Evolutionary conservation across 805 yeast species (phyloP), one percentile per base, ranked within the genome.

Genomic region (Candida silvatica): DNA sequence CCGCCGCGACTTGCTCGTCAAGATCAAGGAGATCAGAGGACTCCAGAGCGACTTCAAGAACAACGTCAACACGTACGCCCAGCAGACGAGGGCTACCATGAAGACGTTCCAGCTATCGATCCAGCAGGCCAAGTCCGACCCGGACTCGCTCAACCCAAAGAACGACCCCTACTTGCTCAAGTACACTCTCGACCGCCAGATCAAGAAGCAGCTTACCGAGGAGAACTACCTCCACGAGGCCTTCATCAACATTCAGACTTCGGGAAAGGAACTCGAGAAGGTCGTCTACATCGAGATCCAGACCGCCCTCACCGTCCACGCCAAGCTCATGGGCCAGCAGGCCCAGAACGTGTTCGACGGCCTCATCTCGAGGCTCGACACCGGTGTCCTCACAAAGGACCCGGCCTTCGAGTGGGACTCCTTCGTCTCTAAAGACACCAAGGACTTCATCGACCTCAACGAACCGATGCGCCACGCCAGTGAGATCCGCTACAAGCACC

Each of bases 191-290:
- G 95, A 90, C 47, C 69, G 75, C 51, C 90, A 81, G 56, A 73
- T 92, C 49, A 78, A 71, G 47, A 72, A 70, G 45, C 95, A 86
- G 54, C 58, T 90, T 30, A 68, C 69, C 15, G 96, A 86, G 58
- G 97, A 90, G 56, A 81, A 80, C 57, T 81, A 78, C 49, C 64
- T 90, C 31, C 85, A 86, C 51, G 95, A 88, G 54, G 95, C 97
- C 0, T 90, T 73, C 54, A 67, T 77, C 45, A 88, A 90, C 58
- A 68, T 88, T 45, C 95, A 90, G 62, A 74, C 75, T 25, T 80
- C 95, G 1, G 96, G 95, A 33, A 77, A 79, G 38, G 92, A 87
- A 52, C 69, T 92, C 42, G 98, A 82, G 54, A 77, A 82, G 48
- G 90, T 86, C 41, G 92, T 92, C 17, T 85, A 81, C 24, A 67